A percentile compares a stretch with the other conserved stretches of the same genome.
Conservation (phyloP, 306 rosid genomes). For the Calophaca sinica region DNA sequence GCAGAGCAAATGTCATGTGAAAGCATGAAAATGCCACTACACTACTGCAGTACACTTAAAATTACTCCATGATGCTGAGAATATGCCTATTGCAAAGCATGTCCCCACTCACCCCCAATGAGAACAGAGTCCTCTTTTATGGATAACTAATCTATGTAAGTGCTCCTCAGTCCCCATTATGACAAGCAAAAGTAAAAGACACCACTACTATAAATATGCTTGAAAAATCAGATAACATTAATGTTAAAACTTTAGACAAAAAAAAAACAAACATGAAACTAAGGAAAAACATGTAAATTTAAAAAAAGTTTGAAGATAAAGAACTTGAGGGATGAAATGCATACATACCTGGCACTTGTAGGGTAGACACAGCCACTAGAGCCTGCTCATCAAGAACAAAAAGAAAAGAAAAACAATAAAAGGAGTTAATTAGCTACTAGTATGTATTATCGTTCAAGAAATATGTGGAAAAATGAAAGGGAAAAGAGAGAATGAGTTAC, state of each 20-base stretch:
- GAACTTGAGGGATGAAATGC: neutral
- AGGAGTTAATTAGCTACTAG: neutral
- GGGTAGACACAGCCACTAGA: conserved; percentile 71
- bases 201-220: conserved; percentile 7
- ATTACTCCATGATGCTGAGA: neutral
- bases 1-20: neutral
- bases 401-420: neutral
- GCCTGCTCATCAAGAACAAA: conserved; percentile 62
- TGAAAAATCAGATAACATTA: neutral
- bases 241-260: neutral
- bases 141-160: conserved; percentile 18
- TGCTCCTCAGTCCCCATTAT: conserved; percentile 17
- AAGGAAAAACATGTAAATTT: neutral
- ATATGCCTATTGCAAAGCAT: conserved; percentile 34
- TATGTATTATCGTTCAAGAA: no score
- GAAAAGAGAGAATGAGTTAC: neutral
- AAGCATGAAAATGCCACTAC: conserved; percentile 1
- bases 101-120: conserved; percentile 19
- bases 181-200: conserved; percentile 35
- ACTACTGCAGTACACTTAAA: neutral
- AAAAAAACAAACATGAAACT: neutral
- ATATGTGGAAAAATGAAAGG: neutral
- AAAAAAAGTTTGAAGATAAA: neutral
- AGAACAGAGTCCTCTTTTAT: neutral
- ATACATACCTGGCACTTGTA: conserved; percentile 78